phyloP scores from a whole-genome alignment of 306 rosid species.

The Fragaria iinumae region DNA sequence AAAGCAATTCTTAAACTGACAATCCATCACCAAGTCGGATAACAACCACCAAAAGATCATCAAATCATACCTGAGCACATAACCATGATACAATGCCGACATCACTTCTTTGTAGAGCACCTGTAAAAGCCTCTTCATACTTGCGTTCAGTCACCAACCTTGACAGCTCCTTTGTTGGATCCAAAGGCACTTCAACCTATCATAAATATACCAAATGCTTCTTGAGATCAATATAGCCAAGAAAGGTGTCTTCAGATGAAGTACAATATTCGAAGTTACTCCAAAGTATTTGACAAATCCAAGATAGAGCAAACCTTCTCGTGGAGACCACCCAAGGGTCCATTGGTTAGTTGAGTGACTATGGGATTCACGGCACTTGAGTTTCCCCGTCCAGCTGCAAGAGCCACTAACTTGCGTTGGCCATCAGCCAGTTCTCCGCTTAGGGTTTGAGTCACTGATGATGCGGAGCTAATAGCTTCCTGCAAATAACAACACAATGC shows the following conservation, averaged over 20 bases:
- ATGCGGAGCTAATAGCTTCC: constrained; percentile 86
- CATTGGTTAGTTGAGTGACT: constrained; percentile 70
- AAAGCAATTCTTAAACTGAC: neutral
- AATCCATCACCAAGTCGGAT: constrained; percentile 1
- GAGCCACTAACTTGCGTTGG: constrained; percentile 77
- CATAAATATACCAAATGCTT: constrained; percentile 11
- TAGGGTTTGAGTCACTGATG: constrained; percentile 76
- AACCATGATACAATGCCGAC: constrained; percentile 93
- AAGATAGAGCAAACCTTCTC: constrained; percentile 64
- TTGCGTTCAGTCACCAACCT: constrained; percentile 76
- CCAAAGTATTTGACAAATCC: neutral
- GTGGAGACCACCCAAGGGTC: constrained; percentile 68
- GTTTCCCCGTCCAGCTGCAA: constrained; percentile 68
- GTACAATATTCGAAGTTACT: neutral
- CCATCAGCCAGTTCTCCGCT: constrained; percentile 87
- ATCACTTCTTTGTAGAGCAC: constrained; percentile 88
- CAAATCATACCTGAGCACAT: constrained; percentile 72
- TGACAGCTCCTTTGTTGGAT: constrained; percentile 85
- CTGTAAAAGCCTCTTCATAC: constrained; percentile 87
- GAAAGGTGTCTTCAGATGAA: neutral
- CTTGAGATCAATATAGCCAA: constrained; percentile 1
- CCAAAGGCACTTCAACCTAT: constrained; percentile 86
- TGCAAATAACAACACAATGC: constrained; percentile 26
- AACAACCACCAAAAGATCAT: neutral
- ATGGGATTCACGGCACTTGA: constrained; percentile 64